Conservation (phyloP, 208 protist species). For the Acanthamoeba pearcei region DNA sequence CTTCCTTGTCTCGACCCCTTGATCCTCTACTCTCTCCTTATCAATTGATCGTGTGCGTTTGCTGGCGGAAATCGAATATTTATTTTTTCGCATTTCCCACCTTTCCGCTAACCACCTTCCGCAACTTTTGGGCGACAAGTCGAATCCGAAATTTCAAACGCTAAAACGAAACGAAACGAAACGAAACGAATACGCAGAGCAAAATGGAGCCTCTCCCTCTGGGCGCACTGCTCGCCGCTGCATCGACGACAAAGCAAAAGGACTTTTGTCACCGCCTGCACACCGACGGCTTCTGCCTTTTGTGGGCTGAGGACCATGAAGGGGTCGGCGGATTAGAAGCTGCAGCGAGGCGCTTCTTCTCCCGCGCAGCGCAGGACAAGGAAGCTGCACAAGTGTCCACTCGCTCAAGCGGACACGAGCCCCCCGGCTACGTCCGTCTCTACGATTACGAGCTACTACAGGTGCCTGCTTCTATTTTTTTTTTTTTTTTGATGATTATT, state of each 20-base stretch:
- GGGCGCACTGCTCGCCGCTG: background rate
- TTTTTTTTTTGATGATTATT: background rate
- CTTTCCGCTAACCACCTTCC: constrained; percentile 14
- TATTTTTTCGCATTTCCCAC: background rate
- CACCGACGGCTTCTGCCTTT: background rate
- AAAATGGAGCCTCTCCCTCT: background rate
- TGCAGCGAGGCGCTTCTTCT: background rate
- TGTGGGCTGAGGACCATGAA: background rate
- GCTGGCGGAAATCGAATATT: background rate
- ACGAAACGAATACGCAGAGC: no score
- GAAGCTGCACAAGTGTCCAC: background rate
- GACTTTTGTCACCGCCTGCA: background rate
- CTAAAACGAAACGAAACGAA: background rate
- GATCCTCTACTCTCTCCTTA: background rate
- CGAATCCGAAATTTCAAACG: background rate
- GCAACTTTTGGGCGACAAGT: no score
- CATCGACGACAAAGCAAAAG: background rate
- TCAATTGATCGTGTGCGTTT: background rate
- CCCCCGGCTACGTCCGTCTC: background rate
- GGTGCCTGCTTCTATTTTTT: background rate
- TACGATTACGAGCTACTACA: constrained; percentile 20
- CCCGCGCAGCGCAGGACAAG: background rate
- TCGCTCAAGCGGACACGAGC: background rate
- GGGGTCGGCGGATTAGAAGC: background rate
- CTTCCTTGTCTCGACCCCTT: background rate